These are phyloP conservation scores for Boletus reticuloceps DNA, from an alignment of 768 basidiomycete genomes.

Conservation along the genomic window DNA sequence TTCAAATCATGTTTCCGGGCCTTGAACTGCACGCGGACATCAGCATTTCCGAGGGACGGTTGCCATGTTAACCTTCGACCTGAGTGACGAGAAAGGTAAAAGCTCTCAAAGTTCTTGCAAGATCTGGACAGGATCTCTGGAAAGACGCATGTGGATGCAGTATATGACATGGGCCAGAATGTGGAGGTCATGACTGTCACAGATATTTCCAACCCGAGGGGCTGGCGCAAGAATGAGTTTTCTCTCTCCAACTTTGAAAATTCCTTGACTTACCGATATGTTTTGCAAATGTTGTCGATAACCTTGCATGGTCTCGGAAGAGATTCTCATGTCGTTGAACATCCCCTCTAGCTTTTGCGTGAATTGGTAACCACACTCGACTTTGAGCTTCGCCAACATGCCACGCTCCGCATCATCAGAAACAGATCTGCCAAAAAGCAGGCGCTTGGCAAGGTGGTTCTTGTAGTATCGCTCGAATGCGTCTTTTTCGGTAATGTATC, in stretches of 20 bases:
- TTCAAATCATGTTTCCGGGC: constrained; percentile 82
- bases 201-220: constrained; percentile 73
- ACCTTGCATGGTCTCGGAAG: constrained; percentile 72
- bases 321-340: constrained; percentile 96
- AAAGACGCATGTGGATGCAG: constrained; percentile 62
- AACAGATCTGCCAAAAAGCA: constrained; percentile 81
- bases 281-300: constrained; percentile 64
- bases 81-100: constrained; percentile 85
- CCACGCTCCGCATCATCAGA: constrained; percentile 98
- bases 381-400: constrained; percentile 95
- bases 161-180: constrained; percentile 87
- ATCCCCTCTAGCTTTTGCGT: constrained; percentile 98
- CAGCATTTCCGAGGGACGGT: constrained; percentile 83
- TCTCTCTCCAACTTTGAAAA: neutral
- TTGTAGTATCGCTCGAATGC: constrained; percentile 99
- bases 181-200: constrained; percentile 96
- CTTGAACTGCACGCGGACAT: constrained; percentile 83
- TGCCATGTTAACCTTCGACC: constrained; percentile 94
- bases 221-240: constrained; percentile 40
- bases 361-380: constrained; percentile 95
- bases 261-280: constrained; percentile 48
- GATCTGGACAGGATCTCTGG: constrained; percentile 61
- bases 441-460: constrained; percentile 88
- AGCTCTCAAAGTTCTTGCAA: constrained; percentile 79
- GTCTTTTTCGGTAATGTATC: constrained; percentile 93